phyloP scores from a whole-genome alignment of 768 basidiomycete genomes.

The Trametes maxima region DNA sequence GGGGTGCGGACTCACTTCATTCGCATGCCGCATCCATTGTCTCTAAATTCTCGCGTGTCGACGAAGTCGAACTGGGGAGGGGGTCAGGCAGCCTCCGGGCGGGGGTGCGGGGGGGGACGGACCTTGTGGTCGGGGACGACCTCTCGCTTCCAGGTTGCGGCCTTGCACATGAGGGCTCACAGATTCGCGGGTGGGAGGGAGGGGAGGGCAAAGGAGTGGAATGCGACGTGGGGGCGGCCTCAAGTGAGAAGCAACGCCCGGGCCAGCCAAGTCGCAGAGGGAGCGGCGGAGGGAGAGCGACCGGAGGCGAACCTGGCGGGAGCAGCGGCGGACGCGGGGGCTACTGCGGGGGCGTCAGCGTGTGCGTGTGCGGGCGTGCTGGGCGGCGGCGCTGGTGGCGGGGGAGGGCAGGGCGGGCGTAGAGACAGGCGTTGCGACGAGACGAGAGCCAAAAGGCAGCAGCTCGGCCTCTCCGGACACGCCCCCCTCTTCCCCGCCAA shows the following conservation, averaged over 20 bases:
- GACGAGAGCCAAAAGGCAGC: constrained; percentile 20
- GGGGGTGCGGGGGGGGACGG: constrained; percentile 22
- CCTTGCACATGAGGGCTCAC: constrained; percentile 59
- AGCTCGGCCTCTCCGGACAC: background rate
- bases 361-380: constrained; percentile 1
- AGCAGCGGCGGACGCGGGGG: constrained; percentile 10
- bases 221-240: constrained; percentile 30
- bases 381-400: background rate
- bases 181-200: constrained; percentile 12
- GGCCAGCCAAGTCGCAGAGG: constrained; percentile 29
- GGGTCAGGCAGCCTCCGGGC: background rate
- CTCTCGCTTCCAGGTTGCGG: constrained; percentile 94
- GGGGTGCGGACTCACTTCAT: constrained; percentile 58
- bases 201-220: constrained; percentile 22
- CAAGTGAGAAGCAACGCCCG: constrained; percentile 25
- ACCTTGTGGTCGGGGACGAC: constrained; percentile 98
- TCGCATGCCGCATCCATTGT: constrained; percentile 85
- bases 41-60: constrained; percentile 89
- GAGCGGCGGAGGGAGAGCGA: constrained; percentile 25
- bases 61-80: constrained; percentile 89
- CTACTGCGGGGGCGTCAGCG: background rate
- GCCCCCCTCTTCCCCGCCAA: background rate
- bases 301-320: constrained; percentile 25
- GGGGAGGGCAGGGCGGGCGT: background rate
- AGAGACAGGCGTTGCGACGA: background rate